These are phyloP conservation scores for Schizonepeta tenuifolia DNA, from an alignment of 257 asterid genomes.

Conservation along the genomic window DNA sequence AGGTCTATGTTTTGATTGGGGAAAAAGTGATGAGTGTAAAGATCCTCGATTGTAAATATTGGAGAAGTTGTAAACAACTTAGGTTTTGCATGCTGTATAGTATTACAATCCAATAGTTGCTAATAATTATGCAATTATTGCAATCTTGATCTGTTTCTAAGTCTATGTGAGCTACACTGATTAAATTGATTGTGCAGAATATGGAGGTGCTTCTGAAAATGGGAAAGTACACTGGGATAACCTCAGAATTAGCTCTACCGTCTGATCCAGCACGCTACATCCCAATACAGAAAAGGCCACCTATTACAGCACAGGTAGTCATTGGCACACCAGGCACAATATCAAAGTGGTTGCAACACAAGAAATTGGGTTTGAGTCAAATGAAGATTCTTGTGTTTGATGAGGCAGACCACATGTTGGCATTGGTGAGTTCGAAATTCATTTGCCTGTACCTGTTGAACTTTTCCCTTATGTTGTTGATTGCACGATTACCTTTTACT, in stretches of 20 bases:
- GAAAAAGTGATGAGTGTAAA: not conserved
- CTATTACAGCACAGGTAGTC: conserved; percentile 74
- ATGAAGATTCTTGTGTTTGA: conserved; percentile 94
- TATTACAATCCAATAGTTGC: not conserved
- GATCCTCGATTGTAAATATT: not conserved
- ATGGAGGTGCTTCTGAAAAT: conserved; percentile 91
- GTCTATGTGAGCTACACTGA: conserved; percentile 13
- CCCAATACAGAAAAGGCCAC: conserved; percentile 60
- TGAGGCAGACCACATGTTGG: conserved; percentile 97
- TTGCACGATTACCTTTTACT: not conserved
- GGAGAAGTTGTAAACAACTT: not conserved
- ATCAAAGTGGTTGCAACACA: conserved; percentile 61
- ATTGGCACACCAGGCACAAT: conserved; percentile 99
- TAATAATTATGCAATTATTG: conserved; percentile 3
- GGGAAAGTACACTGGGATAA: conserved; percentile 85
- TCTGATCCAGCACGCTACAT: conserved; percentile 53
- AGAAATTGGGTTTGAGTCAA: conserved; percentile 70
- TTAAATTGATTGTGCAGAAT: conserved; percentile 57
- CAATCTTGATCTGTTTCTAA: not conserved
- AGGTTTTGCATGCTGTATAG: not conserved
- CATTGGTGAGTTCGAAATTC: conserved; percentile 60
- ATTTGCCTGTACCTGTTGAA: conserved; percentile 3
- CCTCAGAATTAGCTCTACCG: conserved; percentile 81
- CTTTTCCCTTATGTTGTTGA: not conserved
- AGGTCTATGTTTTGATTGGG: not conserved